Conservation (phyloP, 176 grass and related monocot genomes). For the Calamus simplicifolius region DNA sequence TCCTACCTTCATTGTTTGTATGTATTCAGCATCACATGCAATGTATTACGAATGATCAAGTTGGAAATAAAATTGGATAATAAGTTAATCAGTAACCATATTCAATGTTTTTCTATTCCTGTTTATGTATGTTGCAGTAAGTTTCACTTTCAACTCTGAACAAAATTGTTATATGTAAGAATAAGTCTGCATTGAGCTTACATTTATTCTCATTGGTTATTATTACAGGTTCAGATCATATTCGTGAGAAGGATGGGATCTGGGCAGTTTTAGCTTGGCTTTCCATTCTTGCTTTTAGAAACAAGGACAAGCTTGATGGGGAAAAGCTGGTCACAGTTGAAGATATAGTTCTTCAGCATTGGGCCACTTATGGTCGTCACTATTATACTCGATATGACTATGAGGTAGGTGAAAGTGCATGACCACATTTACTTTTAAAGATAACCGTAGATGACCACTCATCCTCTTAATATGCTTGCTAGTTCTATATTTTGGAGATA, state of each 20-base stretch:
- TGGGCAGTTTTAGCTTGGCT: slow-evolving; percentile 99
- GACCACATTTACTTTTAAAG: background rate
- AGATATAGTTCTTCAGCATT: slow-evolving; percentile 90
- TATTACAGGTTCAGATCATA: slow-evolving; percentile 83
- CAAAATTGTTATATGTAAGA: too few relatives aligned
- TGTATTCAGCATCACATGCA: too few relatives aligned
- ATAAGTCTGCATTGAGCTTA: too few relatives aligned
- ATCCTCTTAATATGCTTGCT: too few relatives aligned
- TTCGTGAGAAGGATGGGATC: slow-evolving; percentile 99
- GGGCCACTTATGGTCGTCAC: slow-evolving; percentile 90
- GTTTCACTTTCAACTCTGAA: too few relatives aligned
- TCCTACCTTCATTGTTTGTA: too few relatives aligned
- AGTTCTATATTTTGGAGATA: background rate
- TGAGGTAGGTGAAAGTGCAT: slow-evolving; percentile 43
- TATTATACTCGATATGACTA: slow-evolving; percentile 99
- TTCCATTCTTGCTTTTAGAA: slow-evolving; percentile 93
- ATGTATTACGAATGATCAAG: too few relatives aligned
- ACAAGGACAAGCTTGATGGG: slow-evolving; percentile 81
- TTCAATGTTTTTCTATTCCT: too few relatives aligned
- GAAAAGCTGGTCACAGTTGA: slow-evolving; percentile 75
- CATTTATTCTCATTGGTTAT: background rate
- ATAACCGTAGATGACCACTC: too few relatives aligned
- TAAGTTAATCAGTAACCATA: too few relatives aligned
- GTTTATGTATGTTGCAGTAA: too few relatives aligned
- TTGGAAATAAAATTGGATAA: too few relatives aligned